phyloP scores from a whole-genome alignment of 495 filamentous ascomycete species.

The Penicillium paxilli region DNA sequence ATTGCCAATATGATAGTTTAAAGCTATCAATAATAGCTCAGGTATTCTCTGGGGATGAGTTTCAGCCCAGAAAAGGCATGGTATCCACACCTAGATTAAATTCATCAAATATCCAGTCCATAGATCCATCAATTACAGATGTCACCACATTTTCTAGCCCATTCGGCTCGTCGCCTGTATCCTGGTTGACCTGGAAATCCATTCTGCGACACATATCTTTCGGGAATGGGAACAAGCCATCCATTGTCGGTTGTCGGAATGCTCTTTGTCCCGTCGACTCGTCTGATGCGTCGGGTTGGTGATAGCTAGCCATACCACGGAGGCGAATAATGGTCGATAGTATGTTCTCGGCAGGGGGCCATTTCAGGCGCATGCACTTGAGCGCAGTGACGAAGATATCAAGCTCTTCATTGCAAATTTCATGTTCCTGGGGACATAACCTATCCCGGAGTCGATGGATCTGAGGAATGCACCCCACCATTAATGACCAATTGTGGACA shows the following conservation, averaged over 20 bases:
- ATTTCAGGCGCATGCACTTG: background rate
- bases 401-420: background rate
- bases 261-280: too few relatives aligned
- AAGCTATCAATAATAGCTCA: too few relatives aligned
- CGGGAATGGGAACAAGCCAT: background rate
- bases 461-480: background rate
- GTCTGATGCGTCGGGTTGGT: too few relatives aligned
- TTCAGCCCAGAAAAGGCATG: background rate
- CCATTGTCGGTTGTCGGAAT: too few relatives aligned
- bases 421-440: background rate
- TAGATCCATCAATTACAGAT: background rate
- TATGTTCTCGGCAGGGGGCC: background rate
- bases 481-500: background rate
- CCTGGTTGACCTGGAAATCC: background rate
- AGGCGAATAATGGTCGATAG: background rate
- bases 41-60: too few relatives aligned
- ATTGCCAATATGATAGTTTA: too few relatives aligned
- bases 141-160: background rate
- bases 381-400: background rate
- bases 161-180: background rate
- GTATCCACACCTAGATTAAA: background rate
- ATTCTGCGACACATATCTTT: background rate
- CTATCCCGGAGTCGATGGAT: background rate
- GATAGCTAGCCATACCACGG: background rate
- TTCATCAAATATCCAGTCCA: background rate